Evolutionary conservation across 2,329 filamentous ascomycete species (phyloP).

Genomic region (Cladophialophora psammophila): DNA sequence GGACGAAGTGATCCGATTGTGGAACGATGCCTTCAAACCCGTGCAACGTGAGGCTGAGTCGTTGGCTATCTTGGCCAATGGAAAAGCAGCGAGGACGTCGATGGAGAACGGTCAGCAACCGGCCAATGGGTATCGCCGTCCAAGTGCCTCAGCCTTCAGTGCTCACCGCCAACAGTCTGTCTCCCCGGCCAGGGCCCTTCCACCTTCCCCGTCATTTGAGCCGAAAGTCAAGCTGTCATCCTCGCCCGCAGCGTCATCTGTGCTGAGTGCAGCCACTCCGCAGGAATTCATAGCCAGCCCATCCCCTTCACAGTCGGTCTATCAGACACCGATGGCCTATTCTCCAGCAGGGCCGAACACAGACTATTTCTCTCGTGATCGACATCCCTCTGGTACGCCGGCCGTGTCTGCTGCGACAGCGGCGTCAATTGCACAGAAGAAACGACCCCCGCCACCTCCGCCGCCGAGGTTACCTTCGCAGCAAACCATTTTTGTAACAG

Average conservation of each 20-base stretch:
- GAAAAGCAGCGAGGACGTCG: conserved; percentile 69
- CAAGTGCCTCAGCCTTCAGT: conserved; percentile 46
- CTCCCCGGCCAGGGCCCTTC: conserved; percentile 43
- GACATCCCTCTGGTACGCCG: conserved; percentile 49
- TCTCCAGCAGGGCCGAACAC: conserved; percentile 52
- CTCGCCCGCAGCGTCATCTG: conserved; percentile 43
- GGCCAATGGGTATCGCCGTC: conserved; percentile 52
- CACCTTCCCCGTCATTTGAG: conserved; percentile 43
- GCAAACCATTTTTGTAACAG: conserved; percentile 67
- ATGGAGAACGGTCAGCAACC: conserved; percentile 56
- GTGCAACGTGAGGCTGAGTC: conserved; percentile 72
- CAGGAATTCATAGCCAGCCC: conserved; percentile 29
- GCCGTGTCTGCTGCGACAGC: conserved; percentile 32
- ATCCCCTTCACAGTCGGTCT: conserved; percentile 42
- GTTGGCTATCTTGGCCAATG: conserved; percentile 68
- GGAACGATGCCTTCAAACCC: conserved; percentile 69
- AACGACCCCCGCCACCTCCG: conserved; percentile 77
- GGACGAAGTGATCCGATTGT: conserved; percentile 72
- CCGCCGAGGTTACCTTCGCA: conserved; percentile 65
- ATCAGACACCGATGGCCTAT: conserved; percentile 43
- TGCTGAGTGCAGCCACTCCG: conserved; percentile 42
- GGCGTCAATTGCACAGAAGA: conserved; percentile 67
- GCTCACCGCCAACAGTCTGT: conserved; percentile 42
- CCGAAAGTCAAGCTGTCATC: conserved; percentile 45
- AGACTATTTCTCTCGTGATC: conserved; percentile 55